These are phyloP conservation scores for Rhodomyrtus tomentosa DNA, from an alignment of 345 rosid genomes.

Conservation along the genomic window DNA sequence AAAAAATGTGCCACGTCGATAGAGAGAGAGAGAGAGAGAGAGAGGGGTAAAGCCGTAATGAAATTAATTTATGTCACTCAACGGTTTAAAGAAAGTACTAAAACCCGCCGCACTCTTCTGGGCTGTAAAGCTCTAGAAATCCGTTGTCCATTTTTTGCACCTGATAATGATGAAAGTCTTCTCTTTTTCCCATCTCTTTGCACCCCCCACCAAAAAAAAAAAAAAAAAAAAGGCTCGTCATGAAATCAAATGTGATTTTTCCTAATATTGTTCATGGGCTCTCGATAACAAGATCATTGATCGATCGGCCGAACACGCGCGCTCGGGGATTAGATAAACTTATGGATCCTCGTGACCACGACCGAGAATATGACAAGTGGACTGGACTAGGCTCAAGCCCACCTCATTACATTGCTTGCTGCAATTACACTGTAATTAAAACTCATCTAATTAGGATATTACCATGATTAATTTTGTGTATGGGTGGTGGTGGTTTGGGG, in stretches of 20 bases:
- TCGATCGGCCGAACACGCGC: neutral
- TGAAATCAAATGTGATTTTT: too few relatives aligned
- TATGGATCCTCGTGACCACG: neutral
- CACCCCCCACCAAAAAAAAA: neutral
- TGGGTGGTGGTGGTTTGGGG: neutral
- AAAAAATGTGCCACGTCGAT: neutral
- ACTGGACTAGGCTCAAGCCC: neutral
- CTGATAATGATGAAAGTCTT: neutral
- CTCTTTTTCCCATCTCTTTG: neutral
- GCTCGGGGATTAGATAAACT: neutral
- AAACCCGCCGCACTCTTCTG: neutral
- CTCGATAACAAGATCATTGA: neutral
- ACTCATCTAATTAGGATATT: neutral
- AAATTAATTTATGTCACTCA: constrained; percentile 6
- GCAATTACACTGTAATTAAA: neutral
- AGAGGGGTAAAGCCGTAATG: neutral
- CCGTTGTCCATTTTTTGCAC: neutral
- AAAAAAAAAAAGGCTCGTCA: neutral
- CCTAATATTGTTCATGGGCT: neutral
- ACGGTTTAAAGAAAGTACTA: neutral
- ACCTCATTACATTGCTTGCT: neutral
- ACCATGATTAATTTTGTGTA: neutral
- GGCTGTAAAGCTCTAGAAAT: constrained; percentile 1
- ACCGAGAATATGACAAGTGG: neutral
- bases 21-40: neutral